phyloP scores from a whole-genome alignment of 441 rosid species.

The Populus hybrid region DNA sequence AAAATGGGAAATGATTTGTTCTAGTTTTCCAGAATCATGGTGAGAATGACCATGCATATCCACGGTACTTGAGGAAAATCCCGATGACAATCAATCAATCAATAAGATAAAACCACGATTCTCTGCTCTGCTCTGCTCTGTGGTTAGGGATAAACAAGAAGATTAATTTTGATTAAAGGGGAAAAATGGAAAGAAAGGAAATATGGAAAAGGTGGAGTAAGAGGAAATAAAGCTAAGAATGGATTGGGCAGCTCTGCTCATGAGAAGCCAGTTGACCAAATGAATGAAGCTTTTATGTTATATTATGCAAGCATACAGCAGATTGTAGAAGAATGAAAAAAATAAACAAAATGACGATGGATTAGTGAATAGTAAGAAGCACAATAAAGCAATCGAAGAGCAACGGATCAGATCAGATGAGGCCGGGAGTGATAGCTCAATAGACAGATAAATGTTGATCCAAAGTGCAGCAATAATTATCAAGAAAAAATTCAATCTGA shows the following conservation, averaged over 20 bases:
- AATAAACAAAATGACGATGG: too few relatives aligned
- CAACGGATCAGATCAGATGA: too few relatives aligned
- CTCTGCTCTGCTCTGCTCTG: neutral
- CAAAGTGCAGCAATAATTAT: too few relatives aligned
- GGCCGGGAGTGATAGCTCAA: too few relatives aligned
- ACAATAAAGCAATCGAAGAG: too few relatives aligned
- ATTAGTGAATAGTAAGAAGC: too few relatives aligned
- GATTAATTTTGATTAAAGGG: neutral
- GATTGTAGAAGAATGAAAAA: too few relatives aligned
- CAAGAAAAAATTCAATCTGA: too few relatives aligned
- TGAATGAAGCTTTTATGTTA: too few relatives aligned
- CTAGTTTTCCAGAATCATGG: conserved; percentile 53
- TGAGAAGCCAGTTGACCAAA: too few relatives aligned
- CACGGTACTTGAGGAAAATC: conserved; percentile 21
- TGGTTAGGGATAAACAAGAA: neutral
- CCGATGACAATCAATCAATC: neutral
- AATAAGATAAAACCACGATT: neutral
- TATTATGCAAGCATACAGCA: too few relatives aligned
- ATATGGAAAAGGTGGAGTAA: neutral
- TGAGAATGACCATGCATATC: conserved; percentile 41
- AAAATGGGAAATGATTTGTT: conserved; percentile 69
- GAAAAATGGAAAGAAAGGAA: neutral
- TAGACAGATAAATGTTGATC: too few relatives aligned
- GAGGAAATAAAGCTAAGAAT: neutral
- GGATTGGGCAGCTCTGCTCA: neutral